A percentile compares a stretch with the other conserved stretches of the same genome.
Conservation (phyloP, 805 yeast genomes). For the Dipodascus geniculatus region DNA sequence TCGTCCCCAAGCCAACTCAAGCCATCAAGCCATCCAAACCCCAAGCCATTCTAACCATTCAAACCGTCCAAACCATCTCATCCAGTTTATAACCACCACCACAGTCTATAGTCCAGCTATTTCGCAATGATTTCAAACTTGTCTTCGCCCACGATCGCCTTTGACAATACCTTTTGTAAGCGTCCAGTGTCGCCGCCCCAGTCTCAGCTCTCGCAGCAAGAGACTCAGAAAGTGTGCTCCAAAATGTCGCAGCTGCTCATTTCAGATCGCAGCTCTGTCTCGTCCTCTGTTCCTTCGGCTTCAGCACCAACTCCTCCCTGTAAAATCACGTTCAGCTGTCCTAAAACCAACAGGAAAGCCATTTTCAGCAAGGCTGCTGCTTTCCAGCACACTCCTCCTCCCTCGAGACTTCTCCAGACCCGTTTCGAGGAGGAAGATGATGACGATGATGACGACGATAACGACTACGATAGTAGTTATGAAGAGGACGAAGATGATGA, state of each 20-base stretch:
- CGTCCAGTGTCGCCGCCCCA: not conserved
- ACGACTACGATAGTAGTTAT: not conserved
- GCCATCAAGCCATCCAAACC: not conserved
- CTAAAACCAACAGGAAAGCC: not conserved
- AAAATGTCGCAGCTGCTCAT: not conserved
- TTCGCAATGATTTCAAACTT: not conserved
- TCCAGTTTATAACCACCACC: not conserved
- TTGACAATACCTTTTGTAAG: not conserved
- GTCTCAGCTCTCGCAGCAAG: not conserved
- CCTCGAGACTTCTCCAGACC: not conserved
- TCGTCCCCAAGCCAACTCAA: not conserved
- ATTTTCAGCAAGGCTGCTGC: not conserved
- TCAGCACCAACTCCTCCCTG: not conserved
- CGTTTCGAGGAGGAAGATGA: not conserved
- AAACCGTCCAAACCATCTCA: not conserved
- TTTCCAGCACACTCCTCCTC: constrained; percentile 1
- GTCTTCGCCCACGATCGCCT: not conserved
- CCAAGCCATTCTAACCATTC: not conserved
- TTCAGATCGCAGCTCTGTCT: not conserved
- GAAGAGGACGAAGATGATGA: not conserved
- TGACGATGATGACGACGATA: not conserved
- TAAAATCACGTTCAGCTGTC: not conserved
- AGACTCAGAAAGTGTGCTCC: not conserved
- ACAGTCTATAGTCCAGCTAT: not conserved
- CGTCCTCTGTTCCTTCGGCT: not conserved